phyloP scores from a whole-genome alignment of 2,329 filamentous ascomycete genomes.

The Neonectria neomacrospora region DNA sequence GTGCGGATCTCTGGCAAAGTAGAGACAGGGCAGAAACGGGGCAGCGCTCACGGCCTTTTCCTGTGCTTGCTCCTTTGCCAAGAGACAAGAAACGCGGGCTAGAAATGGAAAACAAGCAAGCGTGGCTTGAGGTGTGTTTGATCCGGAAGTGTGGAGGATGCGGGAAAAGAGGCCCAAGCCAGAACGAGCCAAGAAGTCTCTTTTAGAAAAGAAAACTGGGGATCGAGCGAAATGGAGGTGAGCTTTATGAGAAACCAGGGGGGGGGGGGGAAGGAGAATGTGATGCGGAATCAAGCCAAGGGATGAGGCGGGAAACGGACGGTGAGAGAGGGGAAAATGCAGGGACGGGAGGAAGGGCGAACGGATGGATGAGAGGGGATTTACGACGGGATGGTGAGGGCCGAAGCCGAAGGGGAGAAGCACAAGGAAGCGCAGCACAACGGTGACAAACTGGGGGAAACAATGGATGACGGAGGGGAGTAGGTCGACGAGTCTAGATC shows the following conservation, averaged over 20 bases:
- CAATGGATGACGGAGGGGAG: neutral
- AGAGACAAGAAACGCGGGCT: neutral
- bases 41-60: neutral
- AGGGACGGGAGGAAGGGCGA: slow-evolving; percentile 20
- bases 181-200: slow-evolving; percentile 4
- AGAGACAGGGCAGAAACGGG: neutral
- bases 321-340: slow-evolving; percentile 12
- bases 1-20: slow-evolving; percentile 18
- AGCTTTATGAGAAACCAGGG: slow-evolving; percentile 10
- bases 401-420: slow-evolving; percentile 10
- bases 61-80: neutral
- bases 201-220: slow-evolving; percentile 9
- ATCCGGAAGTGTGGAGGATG: neutral
- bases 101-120: neutral
- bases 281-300: slow-evolving; percentile 13
- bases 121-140: neutral
- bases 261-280: neutral
- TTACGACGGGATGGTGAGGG: slow-evolving; percentile 28
- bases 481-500: slow-evolving; percentile 25
- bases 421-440: neutral
- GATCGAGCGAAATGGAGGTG: neutral
- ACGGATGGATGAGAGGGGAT: slow-evolving; percentile 21
- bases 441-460: neutral
- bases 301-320: slow-evolving; percentile 16
- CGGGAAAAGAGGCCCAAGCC: slow-evolving; percentile 2